Percentiles rank a stretch among this genome's conserved stretches.
phyloP scores from a whole-genome alignment of 768 basidiomycete genomes.

The Mycena venus region DNA sequence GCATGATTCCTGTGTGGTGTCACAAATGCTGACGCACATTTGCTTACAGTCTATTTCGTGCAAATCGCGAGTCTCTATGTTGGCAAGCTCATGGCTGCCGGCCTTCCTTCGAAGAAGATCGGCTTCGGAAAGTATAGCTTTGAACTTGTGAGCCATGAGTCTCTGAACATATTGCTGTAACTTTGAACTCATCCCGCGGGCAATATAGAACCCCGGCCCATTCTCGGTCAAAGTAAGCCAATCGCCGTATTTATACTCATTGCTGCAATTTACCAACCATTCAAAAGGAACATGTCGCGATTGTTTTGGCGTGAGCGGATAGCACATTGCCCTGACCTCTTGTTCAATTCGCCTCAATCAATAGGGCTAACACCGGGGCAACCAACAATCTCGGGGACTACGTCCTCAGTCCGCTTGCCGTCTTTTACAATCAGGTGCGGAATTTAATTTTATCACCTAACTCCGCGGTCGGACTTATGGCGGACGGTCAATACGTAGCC shows the following conservation, averaged over 20 bases:
- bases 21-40: neutral
- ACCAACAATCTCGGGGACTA: slow-evolving; percentile 42
- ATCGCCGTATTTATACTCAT: neutral
- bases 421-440: slow-evolving; percentile 35
- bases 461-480: neutral
- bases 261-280: neutral
- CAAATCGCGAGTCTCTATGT: slow-evolving; percentile 39
- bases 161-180: neutral
- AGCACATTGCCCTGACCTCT: neutral
- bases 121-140: slow-evolving; percentile 35
- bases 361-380: slow-evolving; percentile 40
- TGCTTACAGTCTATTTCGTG: slow-evolving; percentile 38
- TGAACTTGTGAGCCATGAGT: slow-evolving; percentile 20
- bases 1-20: neutral
- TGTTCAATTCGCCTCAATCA: neutral
- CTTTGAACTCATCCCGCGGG: neutral
- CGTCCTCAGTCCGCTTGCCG: slow-evolving; percentile 38
- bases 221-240: slow-evolving; percentile 35
- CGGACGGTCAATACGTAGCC: slow-evolving; percentile 13
- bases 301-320: slow-evolving; percentile 38
- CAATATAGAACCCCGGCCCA: slow-evolving; percentile 35
- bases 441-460: neutral
- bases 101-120: slow-evolving; percentile 35
- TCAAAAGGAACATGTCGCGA: slow-evolving; percentile 38
- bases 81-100: slow-evolving; percentile 36